phyloP scores from a whole-genome alignment of 345 rosid genomes.

The Psidium friedrichsthalianum region DNA sequence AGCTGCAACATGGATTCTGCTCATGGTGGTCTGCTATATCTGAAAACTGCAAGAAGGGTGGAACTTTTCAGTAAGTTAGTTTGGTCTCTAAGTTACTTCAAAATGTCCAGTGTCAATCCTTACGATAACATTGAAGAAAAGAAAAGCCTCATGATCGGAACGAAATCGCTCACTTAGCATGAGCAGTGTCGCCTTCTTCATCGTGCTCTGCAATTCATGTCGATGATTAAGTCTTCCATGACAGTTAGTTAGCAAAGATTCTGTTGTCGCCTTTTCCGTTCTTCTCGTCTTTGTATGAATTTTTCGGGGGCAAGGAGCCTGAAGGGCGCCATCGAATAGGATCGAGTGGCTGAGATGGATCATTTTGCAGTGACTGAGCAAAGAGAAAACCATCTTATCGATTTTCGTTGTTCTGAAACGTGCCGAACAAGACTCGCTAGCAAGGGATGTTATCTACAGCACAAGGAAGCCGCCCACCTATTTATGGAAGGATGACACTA shows the following conservation, averaged over 20 bases:
- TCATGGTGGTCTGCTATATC: neutral
- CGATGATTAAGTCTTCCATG: neutral
- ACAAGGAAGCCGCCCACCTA: too few species aligned
- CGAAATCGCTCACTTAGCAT: neutral
- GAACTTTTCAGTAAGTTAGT: neutral
- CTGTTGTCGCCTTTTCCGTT: neutral
- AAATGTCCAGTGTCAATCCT: neutral
- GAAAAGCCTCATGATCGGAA: neutral
- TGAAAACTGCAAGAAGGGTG: neutral
- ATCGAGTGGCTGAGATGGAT: neutral
- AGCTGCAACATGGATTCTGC: neutral
- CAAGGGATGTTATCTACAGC: too few species aligned
- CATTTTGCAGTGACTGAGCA: neutral
- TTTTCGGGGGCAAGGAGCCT: neutral
- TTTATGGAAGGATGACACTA: neutral
- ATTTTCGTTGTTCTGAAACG: neutral
- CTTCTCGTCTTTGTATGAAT: neutral
- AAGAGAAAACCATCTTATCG: neutral
- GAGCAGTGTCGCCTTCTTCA: neutral
- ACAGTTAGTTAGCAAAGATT: neutral
- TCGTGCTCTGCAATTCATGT: neutral
- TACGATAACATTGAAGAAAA: neutral
- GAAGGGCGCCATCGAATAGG: neutral
- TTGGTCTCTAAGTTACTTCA: neutral
- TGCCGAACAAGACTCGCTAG: neutral